A percentile compares a stretch with the other conserved stretches of the same genome.
phyloP scores from a whole-genome alignment of 208 protist genomes.

The Novymonas esmeraldas region DNA sequence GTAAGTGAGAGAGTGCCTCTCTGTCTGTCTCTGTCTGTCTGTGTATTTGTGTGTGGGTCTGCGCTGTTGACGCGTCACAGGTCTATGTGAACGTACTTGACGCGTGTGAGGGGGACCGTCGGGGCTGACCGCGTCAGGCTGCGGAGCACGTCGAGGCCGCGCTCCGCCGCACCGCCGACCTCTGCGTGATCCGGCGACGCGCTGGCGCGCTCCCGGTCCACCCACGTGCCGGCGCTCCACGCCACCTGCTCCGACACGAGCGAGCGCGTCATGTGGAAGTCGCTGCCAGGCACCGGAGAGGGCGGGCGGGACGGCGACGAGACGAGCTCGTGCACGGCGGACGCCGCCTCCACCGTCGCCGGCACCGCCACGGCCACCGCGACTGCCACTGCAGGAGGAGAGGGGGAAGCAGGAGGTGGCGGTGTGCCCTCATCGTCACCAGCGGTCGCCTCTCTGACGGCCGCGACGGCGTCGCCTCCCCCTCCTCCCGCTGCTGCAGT shows the following conservation, averaged over 20 bases:
- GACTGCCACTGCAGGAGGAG: no score
- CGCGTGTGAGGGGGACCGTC: neutral
- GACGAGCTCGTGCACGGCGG: neutral
- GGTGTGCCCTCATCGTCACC: no score
- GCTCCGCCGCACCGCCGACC: conserved; percentile 1
- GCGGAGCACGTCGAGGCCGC: conserved; percentile 3
- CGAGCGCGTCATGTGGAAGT: neutral
- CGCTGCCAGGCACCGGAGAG: neutral
- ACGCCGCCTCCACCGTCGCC: neutral
- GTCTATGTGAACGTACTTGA: conserved; percentile 19
- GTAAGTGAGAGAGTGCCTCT: no score
- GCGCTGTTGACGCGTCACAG: conserved; percentile 7
- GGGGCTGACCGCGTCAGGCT: neutral
- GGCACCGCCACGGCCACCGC: no score
- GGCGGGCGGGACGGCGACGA: conserved; percentile 13
- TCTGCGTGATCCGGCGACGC: neutral
- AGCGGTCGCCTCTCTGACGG: no score
- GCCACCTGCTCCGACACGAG: neutral
- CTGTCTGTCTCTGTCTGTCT: no score
- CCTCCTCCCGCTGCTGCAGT: no score
- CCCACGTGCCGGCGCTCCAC: conserved; percentile 9
- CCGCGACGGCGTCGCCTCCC: no score
- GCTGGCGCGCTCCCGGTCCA: neutral
- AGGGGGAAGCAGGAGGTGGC: no score
- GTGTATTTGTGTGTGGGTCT: no score